Evolutionary conservation across 208 protist species (phyloP).

Genomic region (Leishmania aethiopica): DNA sequence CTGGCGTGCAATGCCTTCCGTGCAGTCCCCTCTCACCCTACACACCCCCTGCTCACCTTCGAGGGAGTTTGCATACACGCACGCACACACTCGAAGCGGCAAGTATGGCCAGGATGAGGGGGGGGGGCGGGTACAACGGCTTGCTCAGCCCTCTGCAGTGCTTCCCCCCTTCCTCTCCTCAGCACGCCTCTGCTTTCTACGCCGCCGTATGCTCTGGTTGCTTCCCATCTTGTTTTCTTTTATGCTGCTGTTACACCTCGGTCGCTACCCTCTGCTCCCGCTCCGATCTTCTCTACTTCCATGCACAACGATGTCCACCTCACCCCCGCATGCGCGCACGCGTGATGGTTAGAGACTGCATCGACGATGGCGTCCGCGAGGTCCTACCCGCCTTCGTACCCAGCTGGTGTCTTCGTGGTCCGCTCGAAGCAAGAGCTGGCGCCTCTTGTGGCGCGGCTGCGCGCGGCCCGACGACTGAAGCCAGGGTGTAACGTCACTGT

Average conservation of each 20-base stretch:
- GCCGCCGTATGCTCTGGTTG: neutral
- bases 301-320: neutral
- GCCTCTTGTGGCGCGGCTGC: slow-evolving; percentile 38
- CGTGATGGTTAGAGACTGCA: neutral
- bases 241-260: neutral
- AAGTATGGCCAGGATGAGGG: neutral
- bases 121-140: neutral
- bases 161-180: neutral
- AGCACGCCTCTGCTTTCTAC: neutral
- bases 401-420: slow-evolving; percentile 52
- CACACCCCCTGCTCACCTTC: neutral
- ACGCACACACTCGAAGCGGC: neutral
- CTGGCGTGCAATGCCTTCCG: neutral
- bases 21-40: neutral
- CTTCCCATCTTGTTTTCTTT: neutral
- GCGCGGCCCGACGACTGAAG: slow-evolving; percentile 33
- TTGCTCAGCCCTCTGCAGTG: neutral
- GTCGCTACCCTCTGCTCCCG: too few relatives aligned
- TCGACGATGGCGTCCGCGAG: neutral
- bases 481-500: slow-evolving; percentile 50
- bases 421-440: slow-evolving; percentile 22
- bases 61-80: neutral
- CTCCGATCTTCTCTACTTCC: neutral
- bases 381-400: slow-evolving; percentile 30
- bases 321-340: neutral